Evolutionary conservation across 768 basidiomycete species (phyloP).

Genomic region (Chalciporus sphaerocephalus): DNA sequence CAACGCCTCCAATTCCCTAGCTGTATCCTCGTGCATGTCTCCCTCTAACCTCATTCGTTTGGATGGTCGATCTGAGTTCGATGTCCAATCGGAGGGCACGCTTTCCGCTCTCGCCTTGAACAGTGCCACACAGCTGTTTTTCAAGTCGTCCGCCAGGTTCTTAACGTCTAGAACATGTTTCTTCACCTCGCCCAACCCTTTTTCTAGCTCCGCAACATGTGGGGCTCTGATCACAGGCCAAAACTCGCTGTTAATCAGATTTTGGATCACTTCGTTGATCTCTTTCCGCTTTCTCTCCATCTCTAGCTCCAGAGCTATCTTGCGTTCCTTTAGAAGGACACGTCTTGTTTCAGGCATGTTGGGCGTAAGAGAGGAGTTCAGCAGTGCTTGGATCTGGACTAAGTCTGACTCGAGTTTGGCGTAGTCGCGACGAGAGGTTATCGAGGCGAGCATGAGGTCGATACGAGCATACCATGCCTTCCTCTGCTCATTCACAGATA

Average conservation of each 20-base stretch:
- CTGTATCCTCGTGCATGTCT: slow-evolving; percentile 3
- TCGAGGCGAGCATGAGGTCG: slow-evolving; percentile 34
- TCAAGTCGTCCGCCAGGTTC: slow-evolving; percentile 19
- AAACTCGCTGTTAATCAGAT: slow-evolving; percentile 34
- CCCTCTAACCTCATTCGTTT: slow-evolving; percentile 27
- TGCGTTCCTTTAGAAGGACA: slow-evolving; percentile 21
- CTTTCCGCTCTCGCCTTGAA: slow-evolving; percentile 13
- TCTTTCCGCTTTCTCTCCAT: slow-evolving; percentile 31
- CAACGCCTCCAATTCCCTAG: slow-evolving; percentile 24
- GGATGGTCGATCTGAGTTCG: slow-evolving; percentile 21
- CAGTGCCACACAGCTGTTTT: slow-evolving; percentile 19
- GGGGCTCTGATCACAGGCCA: slow-evolving; percentile 36
- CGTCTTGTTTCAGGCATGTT: slow-evolving; percentile 26
- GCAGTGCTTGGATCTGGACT: slow-evolving; percentile 21
- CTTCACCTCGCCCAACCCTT: slow-evolving; percentile 19
- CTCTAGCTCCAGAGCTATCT: slow-evolving; percentile 20
- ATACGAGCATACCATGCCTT: slow-evolving; percentile 39
- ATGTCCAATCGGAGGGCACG: slow-evolving; percentile 2
- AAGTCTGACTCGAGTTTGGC: slow-evolving; percentile 33
- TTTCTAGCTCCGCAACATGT: slow-evolving; percentile 25
- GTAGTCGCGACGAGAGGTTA: slow-evolving; percentile 32
- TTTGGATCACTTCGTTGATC: slow-evolving; percentile 27
- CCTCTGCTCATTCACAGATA: slow-evolving; percentile 36
- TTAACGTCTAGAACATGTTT: slow-evolving; percentile 32
- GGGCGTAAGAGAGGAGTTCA: slow-evolving; percentile 21